Percentiles rank a stretch among this genome's conserved stretches.
These are phyloP conservation scores for Ceratocystis alfenasii DNA, from an alignment of 2,329 filamentous ascomycete species.

Conservation along the genomic window DNA sequence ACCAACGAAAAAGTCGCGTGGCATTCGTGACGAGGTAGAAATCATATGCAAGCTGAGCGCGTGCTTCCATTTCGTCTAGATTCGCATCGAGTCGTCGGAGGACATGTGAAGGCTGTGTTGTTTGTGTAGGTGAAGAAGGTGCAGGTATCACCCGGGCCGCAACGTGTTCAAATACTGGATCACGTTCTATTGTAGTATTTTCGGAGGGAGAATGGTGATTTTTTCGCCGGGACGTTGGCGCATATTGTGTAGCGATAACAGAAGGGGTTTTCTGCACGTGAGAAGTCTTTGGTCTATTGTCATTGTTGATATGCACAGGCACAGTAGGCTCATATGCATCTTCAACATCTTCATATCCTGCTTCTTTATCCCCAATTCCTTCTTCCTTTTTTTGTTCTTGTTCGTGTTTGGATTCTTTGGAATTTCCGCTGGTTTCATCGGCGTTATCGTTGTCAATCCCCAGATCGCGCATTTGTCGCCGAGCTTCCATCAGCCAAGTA, in stretches of 20 bases:
- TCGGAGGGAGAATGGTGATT: not conserved
- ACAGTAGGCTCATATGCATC: slow-evolving; percentile 19
- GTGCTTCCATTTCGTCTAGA: slow-evolving; percentile 21
- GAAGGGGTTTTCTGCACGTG: not conserved
- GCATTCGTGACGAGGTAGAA: slow-evolving; percentile 11
- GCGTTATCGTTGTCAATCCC: slow-evolving; percentile 18
- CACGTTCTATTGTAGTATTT: not conserved
- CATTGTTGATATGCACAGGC: slow-evolving; percentile 12
- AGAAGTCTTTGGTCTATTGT: not conserved
- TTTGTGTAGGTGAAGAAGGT: slow-evolving; percentile 19
- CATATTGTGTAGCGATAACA: not conserved
- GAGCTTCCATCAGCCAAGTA: slow-evolving; percentile 18
- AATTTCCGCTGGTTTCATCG: not conserved
- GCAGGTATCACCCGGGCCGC: slow-evolving; percentile 8
- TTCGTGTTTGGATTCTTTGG: slow-evolving; percentile 6
- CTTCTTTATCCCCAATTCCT: slow-evolving; percentile 5
- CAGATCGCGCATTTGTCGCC: slow-evolving; percentile 18
- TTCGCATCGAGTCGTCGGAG: slow-evolving; percentile 16
- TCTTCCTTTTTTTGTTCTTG: slow-evolving; percentile 13
- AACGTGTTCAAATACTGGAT: slow-evolving; percentile 15
- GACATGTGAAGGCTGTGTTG: slow-evolving; percentile 22
- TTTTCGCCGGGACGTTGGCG: not conserved
- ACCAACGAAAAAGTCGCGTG: slow-evolving; percentile 20
- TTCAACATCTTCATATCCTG: slow-evolving; percentile 6
- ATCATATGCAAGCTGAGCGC: slow-evolving; percentile 11